Evolutionary conservation across 106 monocot genomes (phyloP).

Genomic region (Allium fistulosum): DNA sequence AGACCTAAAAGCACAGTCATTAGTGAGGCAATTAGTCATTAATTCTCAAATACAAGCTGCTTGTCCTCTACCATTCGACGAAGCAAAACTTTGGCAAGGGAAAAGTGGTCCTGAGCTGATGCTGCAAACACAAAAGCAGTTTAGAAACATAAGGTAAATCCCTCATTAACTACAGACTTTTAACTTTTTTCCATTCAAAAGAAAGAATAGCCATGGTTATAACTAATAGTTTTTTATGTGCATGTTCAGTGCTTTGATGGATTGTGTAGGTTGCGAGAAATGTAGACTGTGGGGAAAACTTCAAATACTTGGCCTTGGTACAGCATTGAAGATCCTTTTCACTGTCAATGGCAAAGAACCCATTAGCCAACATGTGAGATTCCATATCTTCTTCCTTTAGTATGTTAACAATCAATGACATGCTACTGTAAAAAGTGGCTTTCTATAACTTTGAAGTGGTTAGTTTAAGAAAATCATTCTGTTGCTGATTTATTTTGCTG

Average conservation of each 20-base stretch:
- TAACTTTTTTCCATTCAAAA: not conserved
- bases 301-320: slow-evolving; percentile 96
- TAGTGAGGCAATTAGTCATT: slow-evolving; percentile 73
- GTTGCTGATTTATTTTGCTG: not conserved
- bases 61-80: slow-evolving; percentile 90
- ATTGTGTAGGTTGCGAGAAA: slow-evolving; percentile 98
- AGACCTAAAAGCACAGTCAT: slow-evolving; percentile 78
- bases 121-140: slow-evolving; percentile 81
- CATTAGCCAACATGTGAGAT: slow-evolving; percentile 45
- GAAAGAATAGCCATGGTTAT: not conserved
- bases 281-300: slow-evolving; percentile 97
- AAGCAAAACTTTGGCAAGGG: slow-evolving; percentile 96
- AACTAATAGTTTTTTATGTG: not conserved
- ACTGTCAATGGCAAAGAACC: slow-evolving; percentile 53
- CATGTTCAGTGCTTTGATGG: slow-evolving; percentile 79
- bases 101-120: slow-evolving; percentile 77
- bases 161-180: not conserved
- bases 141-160: slow-evolving; percentile 83
- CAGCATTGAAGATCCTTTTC: slow-evolving; percentile 94
- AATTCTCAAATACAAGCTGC: slow-evolving; percentile 68
- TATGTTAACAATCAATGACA: not conserved
- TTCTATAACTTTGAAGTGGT: slow-evolving; percentile 5
- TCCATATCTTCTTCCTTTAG: not conserved
- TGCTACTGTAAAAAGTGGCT: not conserved
- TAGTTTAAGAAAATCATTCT: no score